A percentile compares a stretch with the other conserved stretches of the same genome.
These are phyloP conservation scores for Vitis riparia DNA, from an alignment of 164 flowering plant genomes.

Conservation along the genomic window DNA sequence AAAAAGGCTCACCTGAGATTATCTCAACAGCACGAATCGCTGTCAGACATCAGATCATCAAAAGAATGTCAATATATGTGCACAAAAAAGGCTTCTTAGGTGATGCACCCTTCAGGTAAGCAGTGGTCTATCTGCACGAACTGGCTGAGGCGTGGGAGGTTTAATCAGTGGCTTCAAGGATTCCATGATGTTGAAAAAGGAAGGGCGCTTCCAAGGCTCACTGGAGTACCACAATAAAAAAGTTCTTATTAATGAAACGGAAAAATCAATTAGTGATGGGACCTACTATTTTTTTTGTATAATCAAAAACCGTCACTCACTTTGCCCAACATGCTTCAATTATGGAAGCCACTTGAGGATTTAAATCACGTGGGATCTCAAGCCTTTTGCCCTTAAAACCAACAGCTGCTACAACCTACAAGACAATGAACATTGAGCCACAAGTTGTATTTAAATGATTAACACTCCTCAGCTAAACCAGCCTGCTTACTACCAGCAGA, in stretches of 20 bases:
- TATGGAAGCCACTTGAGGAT: slow-evolving; percentile 67
- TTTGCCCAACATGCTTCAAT: slow-evolving; percentile 87
- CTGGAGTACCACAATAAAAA: slow-evolving; percentile 38
- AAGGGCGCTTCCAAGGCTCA: slow-evolving; percentile 89
- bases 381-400: slow-evolving; percentile 79
- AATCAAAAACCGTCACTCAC: slow-evolving; percentile 38
- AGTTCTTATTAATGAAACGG: background rate
- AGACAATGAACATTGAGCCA: background rate
- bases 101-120: slow-evolving; percentile 31
- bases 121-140: slow-evolving; percentile 35
- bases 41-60: slow-evolving; percentile 22
- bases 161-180: slow-evolving; percentile 59
- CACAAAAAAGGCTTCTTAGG: slow-evolving; percentile 9
- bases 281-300: no score
- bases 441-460: background rate
- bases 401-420: slow-evolving; percentile 92
- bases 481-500: background rate
- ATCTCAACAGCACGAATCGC: slow-evolving; percentile 15
- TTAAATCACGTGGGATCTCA: slow-evolving; percentile 72
- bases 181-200: slow-evolving; percentile 76
- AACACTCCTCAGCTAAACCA: background rate
- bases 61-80: slow-evolving; percentile 31
- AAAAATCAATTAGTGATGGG: background rate
- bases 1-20: slow-evolving; percentile 28
- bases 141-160: slow-evolving; percentile 46